Evolutionary conservation across 2,329 filamentous ascomycete species (phyloP).

Genomic region (Sporothrix sp.): DNA sequence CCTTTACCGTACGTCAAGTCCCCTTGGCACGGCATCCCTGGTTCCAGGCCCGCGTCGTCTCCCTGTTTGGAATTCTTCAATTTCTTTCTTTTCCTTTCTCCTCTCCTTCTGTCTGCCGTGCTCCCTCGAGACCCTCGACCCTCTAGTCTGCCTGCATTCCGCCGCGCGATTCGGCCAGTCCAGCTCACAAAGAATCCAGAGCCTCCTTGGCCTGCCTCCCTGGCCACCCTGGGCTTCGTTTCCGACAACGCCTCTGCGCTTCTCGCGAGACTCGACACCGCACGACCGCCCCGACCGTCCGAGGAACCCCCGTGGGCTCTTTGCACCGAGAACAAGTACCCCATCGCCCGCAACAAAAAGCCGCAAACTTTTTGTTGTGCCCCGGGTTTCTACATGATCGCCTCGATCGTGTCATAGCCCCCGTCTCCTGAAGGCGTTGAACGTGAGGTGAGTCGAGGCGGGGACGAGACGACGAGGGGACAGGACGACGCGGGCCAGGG

Average conservation of each 20-base stretch:
- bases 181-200: slow-evolving; percentile 1
- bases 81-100: background rate
- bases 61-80: slow-evolving; percentile 8
- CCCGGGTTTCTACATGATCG: slow-evolving; percentile 19
- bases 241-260: background rate
- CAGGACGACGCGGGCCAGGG: too few relatives aligned
- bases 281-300: background rate
- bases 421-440: slow-evolving; percentile 18
- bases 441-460: slow-evolving; percentile 17
- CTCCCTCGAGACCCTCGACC: slow-evolving; percentile 1
- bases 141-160: slow-evolving; percentile 13
- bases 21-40: background rate
- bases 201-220: slow-evolving; percentile 4
- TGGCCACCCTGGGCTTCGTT: background rate
- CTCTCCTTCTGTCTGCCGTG: background rate
- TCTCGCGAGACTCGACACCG: slow-evolving; percentile 1
- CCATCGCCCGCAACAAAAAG: slow-evolving; percentile 7
- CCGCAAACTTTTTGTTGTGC: slow-evolving; percentile 8
- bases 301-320: background rate
- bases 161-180: slow-evolving; percentile 1
- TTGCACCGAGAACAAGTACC: background rate
- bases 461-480: too few relatives aligned
- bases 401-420: slow-evolving; percentile 16
- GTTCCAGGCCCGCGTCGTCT: slow-evolving; percentile 7
- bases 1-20: background rate